These are phyloP conservation scores for Tuctoria greenei DNA, from an alignment of 176 grass and related monocot species.

Conservation along the genomic window DNA sequence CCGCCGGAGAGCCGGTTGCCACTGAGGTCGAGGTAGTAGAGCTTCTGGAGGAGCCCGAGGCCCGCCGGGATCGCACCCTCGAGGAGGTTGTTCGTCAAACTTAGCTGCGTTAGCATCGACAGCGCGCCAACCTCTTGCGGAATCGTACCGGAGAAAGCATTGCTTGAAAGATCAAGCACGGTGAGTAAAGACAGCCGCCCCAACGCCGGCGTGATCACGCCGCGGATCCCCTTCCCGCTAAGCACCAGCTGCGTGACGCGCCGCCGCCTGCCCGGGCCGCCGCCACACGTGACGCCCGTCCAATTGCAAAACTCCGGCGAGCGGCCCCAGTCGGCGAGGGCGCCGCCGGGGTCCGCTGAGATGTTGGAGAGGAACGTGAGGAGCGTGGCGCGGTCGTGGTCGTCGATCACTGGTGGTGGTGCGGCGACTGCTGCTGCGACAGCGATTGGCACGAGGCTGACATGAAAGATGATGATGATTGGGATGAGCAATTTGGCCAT, in stretches of 20 bases:
- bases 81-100: slow-evolving; percentile 59
- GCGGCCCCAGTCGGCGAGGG: too few species aligned
- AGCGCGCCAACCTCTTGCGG: slow-evolving; percentile 49
- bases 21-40: slow-evolving; percentile 58
- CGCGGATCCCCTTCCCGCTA: slow-evolving; percentile 29
- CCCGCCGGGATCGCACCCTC: slow-evolving; percentile 47
- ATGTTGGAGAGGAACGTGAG: slow-evolving; percentile 54
- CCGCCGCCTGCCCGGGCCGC: slow-evolving; percentile 1
- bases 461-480: slow-evolving; percentile 46
- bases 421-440: not conserved
- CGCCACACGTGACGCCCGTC: slow-evolving; percentile 60
- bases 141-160: slow-evolving; percentile 49
- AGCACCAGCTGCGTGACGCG: slow-evolving; percentile 54
- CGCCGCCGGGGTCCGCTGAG: not conserved
- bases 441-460: slow-evolving; percentile 34
- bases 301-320: slow-evolving; percentile 30
- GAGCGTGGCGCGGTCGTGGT: slow-evolving; percentile 47
- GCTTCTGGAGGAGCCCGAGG: slow-evolving; percentile 51
- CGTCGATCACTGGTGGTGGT: not conserved
- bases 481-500: slow-evolving; percentile 40
- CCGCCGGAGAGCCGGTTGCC: slow-evolving; percentile 49
- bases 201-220: slow-evolving; percentile 50
- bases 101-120: slow-evolving; percentile 55
- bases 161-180: slow-evolving; percentile 63
- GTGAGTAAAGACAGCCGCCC: slow-evolving; percentile 41